phyloP scores from a whole-genome alignment of 2,329 filamentous ascomycete genomes.

The Fusarium albidum region DNA sequence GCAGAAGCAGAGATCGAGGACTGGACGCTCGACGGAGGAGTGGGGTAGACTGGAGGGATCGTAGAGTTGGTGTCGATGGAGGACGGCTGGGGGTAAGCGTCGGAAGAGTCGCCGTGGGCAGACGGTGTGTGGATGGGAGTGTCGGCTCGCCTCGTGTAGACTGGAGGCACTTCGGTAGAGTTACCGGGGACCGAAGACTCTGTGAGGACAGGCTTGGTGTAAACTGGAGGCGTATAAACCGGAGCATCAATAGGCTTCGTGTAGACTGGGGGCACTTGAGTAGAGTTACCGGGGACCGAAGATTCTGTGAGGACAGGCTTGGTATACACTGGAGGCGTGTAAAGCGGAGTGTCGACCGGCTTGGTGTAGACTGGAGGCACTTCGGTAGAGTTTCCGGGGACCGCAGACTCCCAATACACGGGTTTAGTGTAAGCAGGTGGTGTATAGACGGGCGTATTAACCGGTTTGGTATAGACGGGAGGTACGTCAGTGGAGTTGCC shows the following conservation, averaged over 20 bases:
- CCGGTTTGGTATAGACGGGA: background rate
- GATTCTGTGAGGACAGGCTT: conserved; percentile 13
- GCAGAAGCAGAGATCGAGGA: conserved; percentile 1
- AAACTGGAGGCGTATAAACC: conserved; percentile 7
- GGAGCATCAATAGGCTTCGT: background rate
- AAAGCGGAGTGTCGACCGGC: conserved; percentile 1
- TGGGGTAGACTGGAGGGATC: conserved; percentile 10
- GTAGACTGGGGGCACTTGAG: conserved; percentile 1
- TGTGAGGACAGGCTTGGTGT: conserved; percentile 2
- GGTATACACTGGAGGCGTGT: conserved; percentile 27
- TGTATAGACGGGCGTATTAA: conserved; percentile 6
- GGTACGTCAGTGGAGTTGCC: conserved; percentile 10
- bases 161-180: background rate
- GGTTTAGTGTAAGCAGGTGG: conserved; percentile 18
- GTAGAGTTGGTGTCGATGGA: conserved; percentile 16
- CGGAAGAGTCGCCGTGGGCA: conserved; percentile 15
- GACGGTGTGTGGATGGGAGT: background rate
- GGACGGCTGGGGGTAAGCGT: background rate
- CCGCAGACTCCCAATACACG: conserved; percentile 1
- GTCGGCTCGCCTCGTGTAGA: conserved; percentile 3
- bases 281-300: conserved; percentile 16
- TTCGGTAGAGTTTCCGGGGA: conserved; percentile 6
- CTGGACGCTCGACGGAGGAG: background rate
- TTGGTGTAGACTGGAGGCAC: conserved; percentile 1
- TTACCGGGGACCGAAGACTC: background rate